These are phyloP conservation scores for Thoreauomyces humboldtii DNA, from an alignment of 192 early-diverging fungal genomes.

Conservation along the genomic window DNA sequence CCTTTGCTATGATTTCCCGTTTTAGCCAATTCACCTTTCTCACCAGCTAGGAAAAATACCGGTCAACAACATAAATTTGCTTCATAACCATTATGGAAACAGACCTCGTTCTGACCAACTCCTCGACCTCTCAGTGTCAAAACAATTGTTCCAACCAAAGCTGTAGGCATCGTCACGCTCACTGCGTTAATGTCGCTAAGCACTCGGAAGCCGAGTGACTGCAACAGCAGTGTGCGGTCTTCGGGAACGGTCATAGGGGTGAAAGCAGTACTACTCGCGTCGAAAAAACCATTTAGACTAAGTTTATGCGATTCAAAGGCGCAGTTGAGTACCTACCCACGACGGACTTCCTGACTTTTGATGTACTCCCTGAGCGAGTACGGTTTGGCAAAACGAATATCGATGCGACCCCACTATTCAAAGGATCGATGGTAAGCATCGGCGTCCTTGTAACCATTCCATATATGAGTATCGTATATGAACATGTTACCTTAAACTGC, in stretches of 20 bases:
- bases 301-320: background rate
- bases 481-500: constrained; percentile 18
- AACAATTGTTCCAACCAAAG: constrained; percentile 76
- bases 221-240: constrained; percentile 57
- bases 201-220: constrained; percentile 67
- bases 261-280: constrained; percentile 16
- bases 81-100: background rate
- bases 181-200: constrained; percentile 63
- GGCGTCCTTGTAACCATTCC: too few species aligned
- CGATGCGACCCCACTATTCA: constrained; percentile 75
- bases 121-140: constrained; percentile 78
- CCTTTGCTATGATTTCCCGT: constrained; percentile 59
- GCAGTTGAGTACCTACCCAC: constrained; percentile 43
- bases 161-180: constrained; percentile 81
- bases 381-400: constrained; percentile 75
- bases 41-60: constrained; percentile 53
- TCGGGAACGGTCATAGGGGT: constrained; percentile 29
- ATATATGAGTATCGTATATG: too few species aligned
- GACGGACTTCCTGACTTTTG: constrained; percentile 52
- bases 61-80: background rate
- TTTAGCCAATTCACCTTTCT: constrained; percentile 74
- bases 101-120: constrained; percentile 46
- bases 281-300: background rate
- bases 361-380: constrained; percentile 70
- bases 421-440: background rate